phyloP scores from a whole-genome alignment of 192 early-diverging fungal species.

The Geranomyces michiganensis region DNA sequence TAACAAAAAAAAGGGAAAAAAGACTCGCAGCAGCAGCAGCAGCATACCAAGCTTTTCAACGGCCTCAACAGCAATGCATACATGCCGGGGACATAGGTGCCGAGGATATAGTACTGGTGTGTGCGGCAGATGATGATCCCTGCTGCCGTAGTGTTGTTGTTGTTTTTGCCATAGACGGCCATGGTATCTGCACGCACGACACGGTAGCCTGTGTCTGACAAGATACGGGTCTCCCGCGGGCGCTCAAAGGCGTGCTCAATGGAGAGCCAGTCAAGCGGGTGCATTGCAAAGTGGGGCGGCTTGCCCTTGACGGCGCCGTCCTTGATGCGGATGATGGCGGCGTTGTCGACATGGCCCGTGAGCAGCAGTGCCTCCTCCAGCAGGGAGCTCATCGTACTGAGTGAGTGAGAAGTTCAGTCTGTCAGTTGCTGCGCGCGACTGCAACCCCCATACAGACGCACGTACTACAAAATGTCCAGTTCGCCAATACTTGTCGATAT shows the following conservation, averaged over 20 bases:
- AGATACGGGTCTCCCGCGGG: slow-evolving; percentile 48
- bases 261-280: slow-evolving; percentile 32
- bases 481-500: too few species aligned
- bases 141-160: slow-evolving; percentile 37
- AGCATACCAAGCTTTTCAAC: slow-evolving; percentile 55
- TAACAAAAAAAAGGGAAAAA: too few species aligned
- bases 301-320: slow-evolving; percentile 60
- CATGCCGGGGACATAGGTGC: slow-evolving; percentile 53
- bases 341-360: slow-evolving; percentile 51
- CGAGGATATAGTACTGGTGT: slow-evolving; percentile 51
- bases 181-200: slow-evolving; percentile 51
- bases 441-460: too few species aligned
- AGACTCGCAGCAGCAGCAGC: too few species aligned
- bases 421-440: too few species aligned
- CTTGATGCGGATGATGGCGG: slow-evolving; percentile 54
- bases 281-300: slow-evolving; percentile 46
- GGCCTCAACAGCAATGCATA: slow-evolving; percentile 59
- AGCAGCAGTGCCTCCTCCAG: slow-evolving; percentile 55
- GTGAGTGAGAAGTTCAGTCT: too few species aligned
- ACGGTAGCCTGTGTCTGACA: slow-evolving; percentile 45
- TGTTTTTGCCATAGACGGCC: slow-evolving; percentile 57
- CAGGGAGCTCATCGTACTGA: slow-evolving; percentile 59
- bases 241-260: slow-evolving; percentile 53
- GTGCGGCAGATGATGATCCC: slow-evolving; percentile 55
- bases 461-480: too few species aligned